These are phyloP conservation scores for Claviceps purpurea DNA, from an alignment of 2,329 filamentous ascomycete species.

Conservation along the genomic window DNA sequence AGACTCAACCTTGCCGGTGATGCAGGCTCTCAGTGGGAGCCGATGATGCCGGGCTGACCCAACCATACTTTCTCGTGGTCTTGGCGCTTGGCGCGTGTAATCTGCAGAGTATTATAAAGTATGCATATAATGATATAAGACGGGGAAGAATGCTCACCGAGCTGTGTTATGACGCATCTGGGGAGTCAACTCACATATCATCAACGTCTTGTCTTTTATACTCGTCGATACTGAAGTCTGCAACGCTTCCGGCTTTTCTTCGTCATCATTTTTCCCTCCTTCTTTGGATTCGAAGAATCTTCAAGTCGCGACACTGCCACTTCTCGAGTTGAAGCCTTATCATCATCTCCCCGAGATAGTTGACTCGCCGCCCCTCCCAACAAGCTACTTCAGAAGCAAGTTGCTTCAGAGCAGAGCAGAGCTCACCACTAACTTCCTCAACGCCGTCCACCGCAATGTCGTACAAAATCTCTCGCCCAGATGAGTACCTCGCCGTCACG, in stretches of 20 bases:
- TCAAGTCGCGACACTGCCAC: no score
- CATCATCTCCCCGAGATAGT: not conserved
- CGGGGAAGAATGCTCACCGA: not conserved
- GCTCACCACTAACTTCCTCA: not conserved
- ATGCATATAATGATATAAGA: not conserved
- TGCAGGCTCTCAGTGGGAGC: not conserved
- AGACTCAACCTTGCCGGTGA: not conserved
- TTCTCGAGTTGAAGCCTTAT: not conserved
- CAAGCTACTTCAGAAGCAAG: no score
- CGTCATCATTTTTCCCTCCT: no score
- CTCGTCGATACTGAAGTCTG: not conserved
- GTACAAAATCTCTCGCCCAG: slow-evolving; percentile 58
- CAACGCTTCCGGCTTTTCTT: no score
- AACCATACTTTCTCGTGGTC: not conserved
- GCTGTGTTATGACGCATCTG: not conserved
- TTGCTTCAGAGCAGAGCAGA: not conserved
- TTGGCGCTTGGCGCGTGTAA: not conserved
- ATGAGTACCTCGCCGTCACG: slow-evolving; percentile 79
- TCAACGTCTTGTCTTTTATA: not conserved
- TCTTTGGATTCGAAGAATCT: no score
- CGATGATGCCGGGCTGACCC: not conserved
- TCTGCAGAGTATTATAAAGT: not conserved
- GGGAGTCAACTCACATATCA: not conserved
- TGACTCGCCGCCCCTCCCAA: no score
- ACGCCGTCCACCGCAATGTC: slow-evolving; percentile 27